Evolutionary conservation across 495 filamentous ascomycete species (phyloP).

Genomic region (Xylaria cubensis): DNA sequence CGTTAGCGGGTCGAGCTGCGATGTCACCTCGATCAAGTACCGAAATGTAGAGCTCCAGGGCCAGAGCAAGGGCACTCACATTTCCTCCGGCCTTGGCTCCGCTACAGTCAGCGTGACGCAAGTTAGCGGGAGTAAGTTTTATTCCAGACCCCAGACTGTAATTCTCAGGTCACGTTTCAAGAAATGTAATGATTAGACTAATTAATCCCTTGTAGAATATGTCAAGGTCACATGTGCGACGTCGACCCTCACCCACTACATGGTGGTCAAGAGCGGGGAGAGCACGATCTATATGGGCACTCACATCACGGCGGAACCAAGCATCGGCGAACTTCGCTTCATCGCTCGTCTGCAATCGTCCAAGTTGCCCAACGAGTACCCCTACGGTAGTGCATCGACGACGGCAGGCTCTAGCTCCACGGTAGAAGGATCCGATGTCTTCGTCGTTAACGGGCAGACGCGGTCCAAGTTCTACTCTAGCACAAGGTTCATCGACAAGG

Average conservation of each 20-base stretch:
- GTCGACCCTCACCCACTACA: slow-evolving; percentile 67
- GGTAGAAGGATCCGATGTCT: slow-evolving; percentile 70
- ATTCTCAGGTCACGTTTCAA: neutral
- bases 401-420: slow-evolving; percentile 55
- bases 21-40: slow-evolving; percentile 68
- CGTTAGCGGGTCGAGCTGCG: slow-evolving; percentile 62
- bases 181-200: slow-evolving; percentile 26
- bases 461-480: slow-evolving; percentile 74
- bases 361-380: slow-evolving; percentile 62
- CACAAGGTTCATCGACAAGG: slow-evolving; percentile 70
- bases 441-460: slow-evolving; percentile 64
- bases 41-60: slow-evolving; percentile 66
- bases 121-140: slow-evolving; percentile 39
- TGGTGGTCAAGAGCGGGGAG: slow-evolving; percentile 64
- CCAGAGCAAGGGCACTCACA: slow-evolving; percentile 57
- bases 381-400: slow-evolving; percentile 57
- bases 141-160: neutral
- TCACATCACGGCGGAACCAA: slow-evolving; percentile 65
- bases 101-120: slow-evolving; percentile 62
- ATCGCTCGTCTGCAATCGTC: slow-evolving; percentile 66
- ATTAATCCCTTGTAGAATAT: slow-evolving; percentile 45
- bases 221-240: slow-evolving; percentile 69
- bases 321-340: slow-evolving; percentile 67
- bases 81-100: slow-evolving; percentile 66
- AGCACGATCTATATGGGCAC: slow-evolving; percentile 69